A percentile compares a stretch with the other conserved stretches of the same genome.
phyloP scores from a whole-genome alignment of 2,329 filamentous ascomycete genomes.

The Pseudogymnoascus sp. region DNA sequence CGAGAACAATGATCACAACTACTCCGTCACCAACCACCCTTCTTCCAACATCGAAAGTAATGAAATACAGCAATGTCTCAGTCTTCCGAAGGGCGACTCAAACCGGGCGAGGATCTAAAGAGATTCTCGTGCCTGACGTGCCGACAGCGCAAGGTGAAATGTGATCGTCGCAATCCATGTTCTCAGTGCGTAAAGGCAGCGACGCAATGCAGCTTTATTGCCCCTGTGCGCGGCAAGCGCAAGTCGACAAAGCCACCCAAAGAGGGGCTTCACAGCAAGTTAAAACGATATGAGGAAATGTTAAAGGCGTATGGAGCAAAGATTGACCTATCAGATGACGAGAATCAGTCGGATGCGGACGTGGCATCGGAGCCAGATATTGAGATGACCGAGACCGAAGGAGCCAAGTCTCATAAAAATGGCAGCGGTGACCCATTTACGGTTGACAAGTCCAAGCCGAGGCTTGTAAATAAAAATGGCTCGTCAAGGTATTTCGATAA shows the following conservation, averaged over 20 bases:
- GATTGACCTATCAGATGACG: constrained; percentile 21
- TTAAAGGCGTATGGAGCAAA: constrained; percentile 20
- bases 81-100: background rate
- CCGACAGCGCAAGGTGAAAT: constrained; percentile 37
- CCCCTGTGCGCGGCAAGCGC: constrained; percentile 27
- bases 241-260: constrained; percentile 18
- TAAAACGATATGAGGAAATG: constrained; percentile 19
- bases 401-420: constrained; percentile 10
- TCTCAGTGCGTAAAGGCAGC: constrained; percentile 37
- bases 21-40: background rate
- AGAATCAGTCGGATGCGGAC: constrained; percentile 19
- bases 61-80: background rate
- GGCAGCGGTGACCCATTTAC: background rate
- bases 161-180: constrained; percentile 36
- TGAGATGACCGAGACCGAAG: constrained; percentile 14
- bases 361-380: constrained; percentile 18
- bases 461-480: constrained; percentile 20
- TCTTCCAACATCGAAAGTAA: background rate
- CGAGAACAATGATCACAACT: constrained; percentile 13
- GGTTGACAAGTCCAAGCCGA: constrained; percentile 16
- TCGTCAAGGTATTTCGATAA: constrained; percentile 24
- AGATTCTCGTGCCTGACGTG: constrained; percentile 31
- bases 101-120: constrained; percentile 11
- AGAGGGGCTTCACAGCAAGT: constrained; percentile 22
- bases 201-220: constrained; percentile 30